Conservation (phyloP, 208 protist species). For the Trypanosoma cruzi region DNA sequence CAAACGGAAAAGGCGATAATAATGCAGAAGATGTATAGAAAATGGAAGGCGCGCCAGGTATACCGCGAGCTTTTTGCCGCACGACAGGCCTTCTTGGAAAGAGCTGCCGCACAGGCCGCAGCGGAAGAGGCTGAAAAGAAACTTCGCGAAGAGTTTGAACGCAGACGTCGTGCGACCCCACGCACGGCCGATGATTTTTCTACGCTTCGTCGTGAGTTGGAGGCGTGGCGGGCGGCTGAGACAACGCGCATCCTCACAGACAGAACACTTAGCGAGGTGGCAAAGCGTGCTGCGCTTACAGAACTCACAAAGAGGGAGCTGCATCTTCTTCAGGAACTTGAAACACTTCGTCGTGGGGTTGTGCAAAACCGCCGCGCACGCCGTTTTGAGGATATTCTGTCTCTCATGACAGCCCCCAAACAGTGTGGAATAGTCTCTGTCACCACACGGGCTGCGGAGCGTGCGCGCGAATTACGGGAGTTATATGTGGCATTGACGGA, state of each 20-base stretch:
- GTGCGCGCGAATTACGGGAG: slow-evolving; percentile 94
- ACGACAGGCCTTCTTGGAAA: slow-evolving; percentile 58
- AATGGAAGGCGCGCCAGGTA: slow-evolving; percentile 91
- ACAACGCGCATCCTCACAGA: slow-evolving; percentile 69
- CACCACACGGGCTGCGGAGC: slow-evolving; percentile 34
- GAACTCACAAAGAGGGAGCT: slow-evolving; percentile 95
- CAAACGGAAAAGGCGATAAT: slow-evolving; percentile 79
- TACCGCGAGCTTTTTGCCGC: slow-evolving; percentile 59
- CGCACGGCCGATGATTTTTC: slow-evolving; percentile 93
- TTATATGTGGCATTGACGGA: slow-evolving; percentile 88
- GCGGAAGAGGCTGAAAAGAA: slow-evolving; percentile 68
- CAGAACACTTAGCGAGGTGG: slow-evolving; percentile 40
- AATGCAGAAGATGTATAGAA: slow-evolving; percentile 93
- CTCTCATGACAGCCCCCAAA: slow-evolving; percentile 84
- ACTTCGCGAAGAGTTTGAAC: slow-evolving; percentile 70
- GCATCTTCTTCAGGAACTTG: slow-evolving; percentile 96
- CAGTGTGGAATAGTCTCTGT: slow-evolving; percentile 58
- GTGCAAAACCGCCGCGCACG: slow-evolving; percentile 58
- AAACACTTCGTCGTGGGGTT: slow-evolving; percentile 82
- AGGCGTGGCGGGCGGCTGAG: slow-evolving; percentile 89
- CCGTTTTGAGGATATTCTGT: slow-evolving; percentile 65
- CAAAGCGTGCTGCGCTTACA: slow-evolving; percentile 67
- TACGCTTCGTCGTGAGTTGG: slow-evolving; percentile 89
- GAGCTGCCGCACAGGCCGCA: slow-evolving; percentile 52
- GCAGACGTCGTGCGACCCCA: slow-evolving; percentile 91